Percentiles rank a stretch among this genome's conserved stretches.
Conservation (phyloP, 2,329 filamentous ascomycete genomes). For the Dryadomyces quercus-mongolicae region DNA sequence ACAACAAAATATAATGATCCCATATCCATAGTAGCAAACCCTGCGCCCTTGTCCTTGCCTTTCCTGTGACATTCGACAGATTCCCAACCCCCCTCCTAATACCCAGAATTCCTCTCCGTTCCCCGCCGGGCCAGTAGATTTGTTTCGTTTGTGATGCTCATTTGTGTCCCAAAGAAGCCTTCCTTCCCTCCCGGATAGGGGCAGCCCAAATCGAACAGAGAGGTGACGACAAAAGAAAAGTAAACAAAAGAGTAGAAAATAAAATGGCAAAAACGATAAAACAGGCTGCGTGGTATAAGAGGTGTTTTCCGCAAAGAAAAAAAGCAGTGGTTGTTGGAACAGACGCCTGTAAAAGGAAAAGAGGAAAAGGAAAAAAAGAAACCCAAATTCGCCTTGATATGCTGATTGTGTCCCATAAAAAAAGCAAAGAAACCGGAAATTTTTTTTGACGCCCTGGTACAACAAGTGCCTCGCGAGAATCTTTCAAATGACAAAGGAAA, state of each 20-base stretch:
- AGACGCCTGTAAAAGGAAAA: background rate
- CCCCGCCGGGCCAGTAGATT: background rate
- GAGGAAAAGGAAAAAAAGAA: background rate
- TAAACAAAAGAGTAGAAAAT: background rate
- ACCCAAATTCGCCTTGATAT: background rate
- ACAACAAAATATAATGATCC: background rate
- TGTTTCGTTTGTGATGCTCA: background rate
- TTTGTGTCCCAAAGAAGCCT: background rate
- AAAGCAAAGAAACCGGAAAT: constrained; percentile 3
- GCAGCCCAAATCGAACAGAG: background rate
- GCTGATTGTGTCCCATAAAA: background rate
- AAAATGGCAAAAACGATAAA: background rate
- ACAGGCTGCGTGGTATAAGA: background rate
- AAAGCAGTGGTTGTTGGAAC: background rate
- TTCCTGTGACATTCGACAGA: background rate
- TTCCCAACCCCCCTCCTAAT: background rate
- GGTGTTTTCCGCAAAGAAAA: background rate
- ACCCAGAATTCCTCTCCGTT: background rate
- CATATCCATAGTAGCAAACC: background rate
- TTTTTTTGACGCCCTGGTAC: constrained; percentile 6
- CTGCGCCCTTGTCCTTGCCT: constrained; percentile 1
- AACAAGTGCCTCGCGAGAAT: background rate
- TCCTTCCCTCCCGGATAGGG: background rate
- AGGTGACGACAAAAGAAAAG: background rate
- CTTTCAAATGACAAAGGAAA: constrained; percentile 2